Evolutionary conservation across 2,329 filamentous ascomycete species (phyloP).

Genomic region (Aspergillus neoniger): DNA sequence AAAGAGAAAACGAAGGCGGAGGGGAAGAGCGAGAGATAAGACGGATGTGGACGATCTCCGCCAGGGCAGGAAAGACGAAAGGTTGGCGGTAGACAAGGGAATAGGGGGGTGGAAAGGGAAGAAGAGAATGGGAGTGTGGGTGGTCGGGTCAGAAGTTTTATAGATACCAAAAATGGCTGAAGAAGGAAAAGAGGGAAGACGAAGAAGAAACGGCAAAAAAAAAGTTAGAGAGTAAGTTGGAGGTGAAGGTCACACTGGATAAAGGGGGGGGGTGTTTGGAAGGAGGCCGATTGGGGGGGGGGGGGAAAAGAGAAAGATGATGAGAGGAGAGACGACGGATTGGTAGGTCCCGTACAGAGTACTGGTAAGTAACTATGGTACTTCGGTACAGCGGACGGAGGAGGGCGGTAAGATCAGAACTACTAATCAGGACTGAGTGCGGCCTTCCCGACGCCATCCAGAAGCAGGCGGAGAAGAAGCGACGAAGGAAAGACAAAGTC

Average conservation of each 20-base stretch:
- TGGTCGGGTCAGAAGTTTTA: background rate
- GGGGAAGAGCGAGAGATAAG: slow-evolving; percentile 8
- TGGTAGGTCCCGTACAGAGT: background rate
- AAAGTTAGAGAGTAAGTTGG: background rate
- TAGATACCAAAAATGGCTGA: background rate
- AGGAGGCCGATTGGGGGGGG: background rate
- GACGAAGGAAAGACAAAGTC: background rate
- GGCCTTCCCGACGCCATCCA: slow-evolving; percentile 6
- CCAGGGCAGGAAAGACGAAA: slow-evolving; percentile 8
- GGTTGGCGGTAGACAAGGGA: slow-evolving; percentile 4
- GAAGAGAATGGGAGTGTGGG: background rate
- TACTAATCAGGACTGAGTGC: slow-evolving; percentile 3
- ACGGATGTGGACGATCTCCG: slow-evolving; percentile 14
- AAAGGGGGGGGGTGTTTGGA: background rate
- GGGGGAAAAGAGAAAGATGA: background rate
- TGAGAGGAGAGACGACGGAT: background rate
- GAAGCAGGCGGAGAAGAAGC: background rate
- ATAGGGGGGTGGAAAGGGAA: slow-evolving; percentile 5
- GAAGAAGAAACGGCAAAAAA: background rate
- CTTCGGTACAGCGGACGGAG: background rate
- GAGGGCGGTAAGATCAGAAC: background rate
- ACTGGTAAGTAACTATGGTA: too few relatives aligned
- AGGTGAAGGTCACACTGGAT: background rate
- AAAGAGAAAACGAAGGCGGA: slow-evolving; percentile 2
- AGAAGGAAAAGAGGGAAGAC: background rate